phyloP scores from a whole-genome alignment of 2,329 filamentous ascomycete species.

The Penicillium sp. region DNA sequence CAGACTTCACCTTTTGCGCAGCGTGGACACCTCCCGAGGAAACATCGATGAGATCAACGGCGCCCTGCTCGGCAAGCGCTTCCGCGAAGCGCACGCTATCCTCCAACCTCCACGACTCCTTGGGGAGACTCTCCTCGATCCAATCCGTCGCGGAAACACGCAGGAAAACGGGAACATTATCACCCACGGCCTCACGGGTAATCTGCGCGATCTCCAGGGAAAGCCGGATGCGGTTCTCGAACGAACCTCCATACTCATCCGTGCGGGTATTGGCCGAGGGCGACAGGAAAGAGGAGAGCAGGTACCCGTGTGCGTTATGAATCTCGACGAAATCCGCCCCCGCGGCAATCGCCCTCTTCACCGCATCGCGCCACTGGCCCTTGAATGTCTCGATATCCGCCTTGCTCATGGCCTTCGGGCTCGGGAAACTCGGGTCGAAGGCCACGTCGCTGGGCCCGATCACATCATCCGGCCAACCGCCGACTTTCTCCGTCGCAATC shows the following conservation, averaged over 20 bases:
- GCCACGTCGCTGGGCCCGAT: constrained; percentile 55
- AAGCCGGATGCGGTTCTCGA: constrained; percentile 70
- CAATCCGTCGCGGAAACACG: constrained; percentile 78
- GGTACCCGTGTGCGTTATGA: constrained; percentile 79
- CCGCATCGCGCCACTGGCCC: constrained; percentile 63
- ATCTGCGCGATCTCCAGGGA: constrained; percentile 70
- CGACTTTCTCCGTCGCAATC: constrained; percentile 55
- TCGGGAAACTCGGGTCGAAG: constrained; percentile 65
- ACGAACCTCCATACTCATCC: constrained; percentile 58
- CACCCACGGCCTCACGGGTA: constrained; percentile 66
- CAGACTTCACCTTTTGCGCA: constrained; percentile 54
- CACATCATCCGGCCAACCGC: constrained; percentile 52
- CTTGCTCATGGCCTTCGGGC: constrained; percentile 70
- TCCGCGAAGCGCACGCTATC: constrained; percentile 61
- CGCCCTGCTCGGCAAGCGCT: constrained; percentile 46
- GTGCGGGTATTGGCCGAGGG: constrained; percentile 72
- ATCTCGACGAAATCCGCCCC: constrained; percentile 82
- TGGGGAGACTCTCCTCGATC: constrained; percentile 65
- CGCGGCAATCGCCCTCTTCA: constrained; percentile 65
- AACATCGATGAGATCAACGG: constrained; percentile 53
- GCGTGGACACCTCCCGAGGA: constrained; percentile 52
- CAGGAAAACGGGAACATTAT: constrained; percentile 72
- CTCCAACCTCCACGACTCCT: constrained; percentile 69
- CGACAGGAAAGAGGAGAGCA: constrained; percentile 72
- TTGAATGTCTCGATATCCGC: constrained; percentile 72